phyloP scores from a whole-genome alignment of 2,329 filamentous ascomycete genomes.

The Colletotrichum lentis region DNA sequence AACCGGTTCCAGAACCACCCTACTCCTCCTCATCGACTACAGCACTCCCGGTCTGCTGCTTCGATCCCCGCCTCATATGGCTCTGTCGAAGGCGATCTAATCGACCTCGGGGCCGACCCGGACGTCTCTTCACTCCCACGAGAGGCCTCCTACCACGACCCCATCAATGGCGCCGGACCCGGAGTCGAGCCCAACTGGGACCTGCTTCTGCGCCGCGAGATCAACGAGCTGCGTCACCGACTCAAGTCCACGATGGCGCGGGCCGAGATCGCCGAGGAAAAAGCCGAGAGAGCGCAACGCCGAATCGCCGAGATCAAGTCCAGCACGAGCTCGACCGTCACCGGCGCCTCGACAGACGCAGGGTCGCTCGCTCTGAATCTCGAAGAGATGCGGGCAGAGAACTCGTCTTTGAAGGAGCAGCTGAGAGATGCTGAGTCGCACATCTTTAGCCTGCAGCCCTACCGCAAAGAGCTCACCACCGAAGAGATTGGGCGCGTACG shows the following conservation, averaged over 20 bases:
- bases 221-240: constrained; percentile 38
- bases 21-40: background rate
- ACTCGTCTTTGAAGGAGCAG: constrained; percentile 43
- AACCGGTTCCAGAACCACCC: constrained; percentile 23
- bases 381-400: constrained; percentile 43
- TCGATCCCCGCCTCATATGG: background rate
- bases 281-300: constrained; percentile 42
- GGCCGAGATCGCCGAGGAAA: constrained; percentile 45
- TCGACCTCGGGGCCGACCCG: constrained; percentile 22
- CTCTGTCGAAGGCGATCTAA: constrained; percentile 20
- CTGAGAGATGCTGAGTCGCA: constrained; percentile 50
- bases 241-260: constrained; percentile 16
- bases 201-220: constrained; percentile 37
- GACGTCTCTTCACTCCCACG: background rate
- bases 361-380: constrained; percentile 40
- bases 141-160: background rate
- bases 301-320: constrained; percentile 42
- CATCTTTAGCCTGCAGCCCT: constrained; percentile 54
- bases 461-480: constrained; percentile 49
- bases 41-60: background rate
- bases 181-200: background rate
- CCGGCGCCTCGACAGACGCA: constrained; percentile 41
- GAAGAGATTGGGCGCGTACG: constrained; percentile 50
- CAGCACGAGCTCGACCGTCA: constrained; percentile 40
- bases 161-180: background rate